Base-by-base conservation (phyloP, 139 green algal genomes). In the Gonium pectorale region DNA sequence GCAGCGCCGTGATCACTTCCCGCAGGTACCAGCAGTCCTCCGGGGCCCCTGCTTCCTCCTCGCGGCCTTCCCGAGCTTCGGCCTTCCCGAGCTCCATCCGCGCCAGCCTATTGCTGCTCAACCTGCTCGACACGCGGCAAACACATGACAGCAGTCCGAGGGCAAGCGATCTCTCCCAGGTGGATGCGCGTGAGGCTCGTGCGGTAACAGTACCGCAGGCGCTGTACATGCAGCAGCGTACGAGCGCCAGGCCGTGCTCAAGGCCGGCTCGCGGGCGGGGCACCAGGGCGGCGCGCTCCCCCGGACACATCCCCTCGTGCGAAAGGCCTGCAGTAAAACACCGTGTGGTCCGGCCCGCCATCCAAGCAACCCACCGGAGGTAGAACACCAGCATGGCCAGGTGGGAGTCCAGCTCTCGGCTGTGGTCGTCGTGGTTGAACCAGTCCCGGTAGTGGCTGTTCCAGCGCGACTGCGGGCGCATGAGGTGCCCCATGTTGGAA, bases 351-450 rank as follows among this genome's bases (percentile, higher is more conserved):
- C n/a, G n/a, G n/a, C n/a, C n/a, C n/a, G 44, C 13, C 69, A 63
- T 44, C 69, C 69, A 78, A n/a, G 19, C 70, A 31, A 64, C 70
- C 70, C 22, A 79, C 70, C 70, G 70, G 46, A 64, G 70, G 70
- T 79, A 64, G 46, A 79, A 79, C 37, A 79, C 70, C 70, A 79
- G 70, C 70, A 64, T 79, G 70, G 9, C 70, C 70, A 79, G 70
- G 70, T 79, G 70, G 21, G 46, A 49, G 46, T 8, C 3, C 70
- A 31, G 70, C 70, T 46, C 70, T 46, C 2, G 46, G 46, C 33
- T 63, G 31, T 79, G 21, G 7, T 49, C 13, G 31, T 22, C n/a
- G 70, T 79, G n/a, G n/a, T n/a, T n/a, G n/a, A n/a, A 64, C 46
- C 31, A 13, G 9, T 44, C 33, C 6, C 31, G 33, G 46, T 79